Conservation (phyloP, 768 basidiomycete species). For the Kwoniella dendrophila region DNA sequence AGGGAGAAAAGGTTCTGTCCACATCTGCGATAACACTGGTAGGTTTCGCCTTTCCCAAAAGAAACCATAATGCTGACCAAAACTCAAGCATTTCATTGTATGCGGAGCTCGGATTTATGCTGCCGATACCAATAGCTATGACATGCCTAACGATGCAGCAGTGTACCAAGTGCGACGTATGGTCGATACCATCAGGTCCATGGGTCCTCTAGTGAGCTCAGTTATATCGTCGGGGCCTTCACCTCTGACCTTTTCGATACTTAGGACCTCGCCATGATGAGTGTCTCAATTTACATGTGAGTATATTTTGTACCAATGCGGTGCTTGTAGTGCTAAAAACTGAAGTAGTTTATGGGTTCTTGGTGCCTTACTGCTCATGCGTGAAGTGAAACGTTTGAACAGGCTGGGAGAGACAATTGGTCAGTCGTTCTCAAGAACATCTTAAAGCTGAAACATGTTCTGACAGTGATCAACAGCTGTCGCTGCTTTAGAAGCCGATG, state of each 20-base stretch:
- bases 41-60: not conserved
- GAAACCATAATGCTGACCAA: not conserved
- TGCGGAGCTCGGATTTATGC: slow-evolving; percentile 9
- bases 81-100: slow-evolving; percentile 7
- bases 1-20: not conserved
- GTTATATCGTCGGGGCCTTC: not conserved
- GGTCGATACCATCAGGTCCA: slow-evolving; percentile 5
- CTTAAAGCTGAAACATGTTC: not conserved
- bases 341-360: slow-evolving; percentile 12
- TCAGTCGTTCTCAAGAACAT: slow-evolving; percentile 4
- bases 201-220: not conserved
- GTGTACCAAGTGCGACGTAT: slow-evolving; percentile 10
- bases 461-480: not conserved
- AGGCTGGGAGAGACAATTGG: slow-evolving; percentile 1
- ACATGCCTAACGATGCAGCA: slow-evolving; percentile 13
- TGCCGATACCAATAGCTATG: slow-evolving; percentile 8
- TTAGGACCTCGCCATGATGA: slow-evolving; percentile 1
- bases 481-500: slow-evolving; percentile 4
- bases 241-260: not conserved
- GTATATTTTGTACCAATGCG: not conserved
- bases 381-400: slow-evolving; percentile 15
- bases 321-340: not conserved
- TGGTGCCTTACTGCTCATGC: not conserved
- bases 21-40: slow-evolving; percentile 1
- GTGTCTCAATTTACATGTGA: slow-evolving; percentile 9